phyloP scores from a whole-genome alignment of 1,139 yeast species.

The Chernovozyma aurita region DNA sequence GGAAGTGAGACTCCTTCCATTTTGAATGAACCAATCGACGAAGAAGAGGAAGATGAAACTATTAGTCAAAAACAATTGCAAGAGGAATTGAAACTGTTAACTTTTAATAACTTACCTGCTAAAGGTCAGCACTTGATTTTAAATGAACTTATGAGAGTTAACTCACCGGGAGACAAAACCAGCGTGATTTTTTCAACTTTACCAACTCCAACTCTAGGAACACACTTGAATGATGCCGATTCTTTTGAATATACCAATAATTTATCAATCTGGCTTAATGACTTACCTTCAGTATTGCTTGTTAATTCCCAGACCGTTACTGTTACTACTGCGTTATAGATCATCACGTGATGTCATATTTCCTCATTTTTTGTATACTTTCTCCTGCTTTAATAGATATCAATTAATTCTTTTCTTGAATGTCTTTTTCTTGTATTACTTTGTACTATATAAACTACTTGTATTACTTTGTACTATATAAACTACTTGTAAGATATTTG shows the following conservation, averaged over 20 bases:
- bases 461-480: too few relatives aligned
- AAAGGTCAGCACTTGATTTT: conserved; percentile 85
- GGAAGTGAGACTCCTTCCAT: background rate
- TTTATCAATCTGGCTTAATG: conserved; percentile 75
- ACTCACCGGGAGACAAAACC: conserved; percentile 54
- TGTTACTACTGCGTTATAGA: conserved; percentile 79
- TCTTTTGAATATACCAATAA: conserved; percentile 73
- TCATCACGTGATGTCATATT: conserved; percentile 1
- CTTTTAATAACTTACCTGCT: conserved; percentile 85
- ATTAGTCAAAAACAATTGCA: conserved; percentile 36
- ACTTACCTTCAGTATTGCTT: conserved; percentile 73
- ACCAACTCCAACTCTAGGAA: conserved; percentile 83
- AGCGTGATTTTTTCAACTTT: conserved; percentile 80
- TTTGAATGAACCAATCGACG: background rate
- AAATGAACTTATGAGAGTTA: conserved; percentile 73
- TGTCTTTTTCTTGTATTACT: background rate
- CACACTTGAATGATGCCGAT: conserved; percentile 65
- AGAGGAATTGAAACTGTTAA: conserved; percentile 38
- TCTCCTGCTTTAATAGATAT: too few relatives aligned
- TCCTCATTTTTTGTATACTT: too few relatives aligned
- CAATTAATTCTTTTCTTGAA: too few relatives aligned
- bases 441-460: too few relatives aligned
- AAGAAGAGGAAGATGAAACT: conserved; percentile 8
- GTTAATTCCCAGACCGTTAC: conserved; percentile 92
- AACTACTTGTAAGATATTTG: background rate